Conservation (phyloP, 2,329 filamentous ascomycete species). For the Aspergillus fijiensis region DNA sequence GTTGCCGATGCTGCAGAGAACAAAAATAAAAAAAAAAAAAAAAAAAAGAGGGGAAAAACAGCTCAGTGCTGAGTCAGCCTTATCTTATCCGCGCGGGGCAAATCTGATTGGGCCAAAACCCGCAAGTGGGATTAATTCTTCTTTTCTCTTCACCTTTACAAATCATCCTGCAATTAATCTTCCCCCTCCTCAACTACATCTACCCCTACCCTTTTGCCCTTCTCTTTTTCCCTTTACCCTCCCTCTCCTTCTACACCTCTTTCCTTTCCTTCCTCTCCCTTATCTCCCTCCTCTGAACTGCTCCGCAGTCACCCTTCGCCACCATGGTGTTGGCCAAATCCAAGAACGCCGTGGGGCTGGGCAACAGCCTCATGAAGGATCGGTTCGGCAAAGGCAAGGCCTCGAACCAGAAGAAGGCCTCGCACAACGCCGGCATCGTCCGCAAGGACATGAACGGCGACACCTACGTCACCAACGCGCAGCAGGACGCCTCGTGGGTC, state of each 20-base stretch:
- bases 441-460: constrained; percentile 73
- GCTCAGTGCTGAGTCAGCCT: constrained; percentile 27
- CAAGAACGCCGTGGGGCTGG: constrained; percentile 90
- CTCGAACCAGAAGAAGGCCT: constrained; percentile 72
- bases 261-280: constrained; percentile 12
- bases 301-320: constrained; percentile 18
- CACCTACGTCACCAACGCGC: constrained; percentile 86
- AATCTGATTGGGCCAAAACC: constrained; percentile 1
- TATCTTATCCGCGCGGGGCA: constrained; percentile 27
- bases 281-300: background rate
- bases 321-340: constrained; percentile 82
- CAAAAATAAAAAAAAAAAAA: too few species aligned
- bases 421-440: constrained; percentile 64
- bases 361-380: constrained; percentile 98
- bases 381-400: constrained; percentile 94
- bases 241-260: constrained; percentile 10
- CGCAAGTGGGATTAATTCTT: background rate
- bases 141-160: constrained; percentile 4
- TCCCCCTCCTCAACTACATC: background rate
- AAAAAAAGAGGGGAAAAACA: background rate
- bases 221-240: background rate
- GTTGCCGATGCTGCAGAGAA: too few species aligned
- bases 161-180: background rate
- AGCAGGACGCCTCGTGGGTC: constrained; percentile 90
- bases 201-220: constrained; percentile 2